A percentile compares a stretch with the other conserved stretches of the same genome.
phyloP scores from a whole-genome alignment of 2,329 filamentous ascomycete species.

The Cordyceps cicadae region DNA sequence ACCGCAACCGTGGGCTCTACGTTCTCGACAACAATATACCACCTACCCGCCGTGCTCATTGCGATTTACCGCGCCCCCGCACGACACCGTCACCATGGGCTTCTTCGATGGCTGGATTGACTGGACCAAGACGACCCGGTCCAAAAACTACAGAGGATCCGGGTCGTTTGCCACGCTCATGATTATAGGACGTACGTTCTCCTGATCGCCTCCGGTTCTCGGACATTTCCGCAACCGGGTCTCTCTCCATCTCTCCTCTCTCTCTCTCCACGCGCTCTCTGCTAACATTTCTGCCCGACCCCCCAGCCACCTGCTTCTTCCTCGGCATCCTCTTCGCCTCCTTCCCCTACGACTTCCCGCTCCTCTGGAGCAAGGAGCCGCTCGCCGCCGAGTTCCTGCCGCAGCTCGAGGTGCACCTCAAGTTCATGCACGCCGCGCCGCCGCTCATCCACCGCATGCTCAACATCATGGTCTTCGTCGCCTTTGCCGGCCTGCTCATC shows the following conservation, averaged over 20 bases:
- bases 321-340: constrained; percentile 94
- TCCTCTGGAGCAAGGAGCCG: constrained; percentile 67
- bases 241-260: background rate
- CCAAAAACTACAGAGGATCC: constrained; percentile 49
- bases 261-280: background rate
- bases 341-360: constrained; percentile 91
- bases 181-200: constrained; percentile 79
- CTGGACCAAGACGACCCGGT: constrained; percentile 49
- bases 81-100: constrained; percentile 5
- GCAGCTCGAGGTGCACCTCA: constrained; percentile 81
- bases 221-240: background rate
- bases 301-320: constrained; percentile 83
- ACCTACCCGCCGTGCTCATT: background rate
- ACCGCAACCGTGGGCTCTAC: background rate
- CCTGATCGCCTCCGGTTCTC: constrained; percentile 6
- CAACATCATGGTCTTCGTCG: constrained; percentile 84
- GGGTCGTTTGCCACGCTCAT: constrained; percentile 90
- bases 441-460: constrained; percentile 88
- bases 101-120: constrained; percentile 33
- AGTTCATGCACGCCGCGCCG: constrained; percentile 83
- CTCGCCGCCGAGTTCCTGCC: constrained; percentile 64
- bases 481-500: constrained; percentile 77
- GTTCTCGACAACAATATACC: background rate
- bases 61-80: background rate
- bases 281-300: background rate